Evolutionary conservation across 2,329 filamentous ascomycete species (phyloP), one percentile per base, ranked within the genome.

Genomic region (Trichoderma sp.): DNA sequence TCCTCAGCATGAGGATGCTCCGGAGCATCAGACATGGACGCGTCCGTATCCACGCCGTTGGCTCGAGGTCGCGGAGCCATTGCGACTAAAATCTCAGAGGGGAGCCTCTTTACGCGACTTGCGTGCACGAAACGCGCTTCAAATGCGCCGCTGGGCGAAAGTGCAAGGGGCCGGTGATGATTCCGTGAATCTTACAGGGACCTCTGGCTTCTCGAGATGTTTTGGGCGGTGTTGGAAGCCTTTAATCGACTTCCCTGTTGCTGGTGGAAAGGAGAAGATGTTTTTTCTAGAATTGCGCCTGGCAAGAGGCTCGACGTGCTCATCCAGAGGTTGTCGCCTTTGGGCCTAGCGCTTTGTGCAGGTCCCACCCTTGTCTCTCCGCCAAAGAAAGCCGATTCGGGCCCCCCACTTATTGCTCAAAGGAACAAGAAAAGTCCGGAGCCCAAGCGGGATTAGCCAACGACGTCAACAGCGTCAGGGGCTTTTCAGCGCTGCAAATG

Each of bases 11-110:
- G 80, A 13, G 80, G 82, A 61, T 82, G 76, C 23, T 86, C 86
- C 30, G 86, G 86, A 68, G 84, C 87, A 79, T 91, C 89, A 57
- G 84, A 85, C 87, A 90, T 91, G 73, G 88, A 90, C 82, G 87
- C 87, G 84, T 90, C 88, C 47, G 84, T 84, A 74, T 90, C 87
- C 76, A 83, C 85, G 77, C 82, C 88, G 78, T 82, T 84, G 77
- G 82, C 83, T 80, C 84, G 84, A 74, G 85, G 84, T 76, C 87
- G 85, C 74, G 87, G 86, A 77, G 88, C 86, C 87, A 88, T 90
- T 76, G 76, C 81, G 78, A 78, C 72, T 73, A 74, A 74, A 75
- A 57, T 71, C 70, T 73, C 20, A 57, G 75, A 74, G 72, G 66
- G 66, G 75, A 79, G 80, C 82, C 84, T 85, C 84, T 85, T 82